Evolutionary conservation across 768 basidiomycete species (phyloP), one percentile per base, ranked within the genome.

Genomic region (Tylopilus vinaceipallidus): DNA sequence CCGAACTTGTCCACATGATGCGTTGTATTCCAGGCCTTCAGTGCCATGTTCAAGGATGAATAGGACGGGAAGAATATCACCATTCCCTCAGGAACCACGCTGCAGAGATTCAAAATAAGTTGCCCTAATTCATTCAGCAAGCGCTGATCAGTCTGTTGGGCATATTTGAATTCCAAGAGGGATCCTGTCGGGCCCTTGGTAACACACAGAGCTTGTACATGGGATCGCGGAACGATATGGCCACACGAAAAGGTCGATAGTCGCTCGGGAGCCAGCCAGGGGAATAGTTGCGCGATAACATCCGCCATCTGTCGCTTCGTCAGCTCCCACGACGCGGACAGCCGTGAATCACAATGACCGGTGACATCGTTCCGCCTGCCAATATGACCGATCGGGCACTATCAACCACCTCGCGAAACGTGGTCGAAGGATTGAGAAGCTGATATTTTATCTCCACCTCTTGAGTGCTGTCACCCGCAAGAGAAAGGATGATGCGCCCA

Each of bases 351-450:
- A 45, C n/a, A 71, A 75, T 45, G 46, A 97, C 92, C n/a, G 95
- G 95, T 7, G 93, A 92, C 97, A 99, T 98, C 0, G 95, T 99
- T 5, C 95, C 95, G 9, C 95, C 95, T 8, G 97, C 95, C 33
- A 99, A 74, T 24, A 98, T 71, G n/a, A 98, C 84, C 3, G 88
- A 79, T 32, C 91, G 74, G 1, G 94, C 91, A 22, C 77, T 74
- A 17, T 92, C 83, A 1, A 91, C 81, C 6, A 98, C 79, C n/a
- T 91, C 88, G 47, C 77, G 73, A 62, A 98, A 98, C 49, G 84
- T 77, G 6, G 90, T 87, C 1, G 91, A 81, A 2, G 97, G 95
- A 60, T 98, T 98, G 20, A 99, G 78, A 17, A 93, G 82, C 54
- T 97, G 89, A 60, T 97, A 99, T 61, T 88, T 92, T 45, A 98